Base-by-base conservation (phyloP, 345 rosid species). In the Geranium brycei region DNA sequence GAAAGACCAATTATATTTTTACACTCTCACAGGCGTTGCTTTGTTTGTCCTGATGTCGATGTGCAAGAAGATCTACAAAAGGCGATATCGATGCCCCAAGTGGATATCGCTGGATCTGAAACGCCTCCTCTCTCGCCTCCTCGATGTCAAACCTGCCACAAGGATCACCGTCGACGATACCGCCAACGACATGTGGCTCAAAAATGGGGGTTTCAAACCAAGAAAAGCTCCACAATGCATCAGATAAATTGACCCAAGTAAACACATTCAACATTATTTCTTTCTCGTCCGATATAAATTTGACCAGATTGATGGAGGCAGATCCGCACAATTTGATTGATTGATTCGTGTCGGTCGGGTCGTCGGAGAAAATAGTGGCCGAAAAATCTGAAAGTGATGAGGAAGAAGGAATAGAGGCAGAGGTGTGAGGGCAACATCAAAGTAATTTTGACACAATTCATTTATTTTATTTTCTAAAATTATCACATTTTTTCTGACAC, bases 181-280 rank as follows among this genome's bases (percentile, higher is more conserved):
- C 32, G n/a, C 72, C 30, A 58, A 14, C 12, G 76, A 76, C 17
- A 73, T 76, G 0, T 76, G 79, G 79, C 72, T 76, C 59, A 76
- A 12, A 28, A 71, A 64, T 31, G 75, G 75, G 31, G 51, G 51
- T 3, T 35, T 40, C 38, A 68, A 67, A 62, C 65, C 59, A 18
- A 62, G 68, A 41, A 71, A 53, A n/a, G 1, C 69, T 71, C 64
- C 68, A 71, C 7, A 62, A 62, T 0, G 17, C 30, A 10, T 5
- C 40, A 1, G 23, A 28, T n/a, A n/a, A n/a, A n/a, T n/a, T n/a
- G n/a, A n/a, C n/a, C 7, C 61, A 31, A 0, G 58, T 76, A 67
- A 76, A 76, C 35, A 76, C 76, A 3, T 76, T 76, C 58, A 76
- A 76, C 19, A 59, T 76, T 4, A 71, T 76, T 8, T 71, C 76